Evolutionary conservation across 2,329 filamentous ascomycete genomes (phyloP).

Genomic region (Penicillium verrucosum): DNA sequence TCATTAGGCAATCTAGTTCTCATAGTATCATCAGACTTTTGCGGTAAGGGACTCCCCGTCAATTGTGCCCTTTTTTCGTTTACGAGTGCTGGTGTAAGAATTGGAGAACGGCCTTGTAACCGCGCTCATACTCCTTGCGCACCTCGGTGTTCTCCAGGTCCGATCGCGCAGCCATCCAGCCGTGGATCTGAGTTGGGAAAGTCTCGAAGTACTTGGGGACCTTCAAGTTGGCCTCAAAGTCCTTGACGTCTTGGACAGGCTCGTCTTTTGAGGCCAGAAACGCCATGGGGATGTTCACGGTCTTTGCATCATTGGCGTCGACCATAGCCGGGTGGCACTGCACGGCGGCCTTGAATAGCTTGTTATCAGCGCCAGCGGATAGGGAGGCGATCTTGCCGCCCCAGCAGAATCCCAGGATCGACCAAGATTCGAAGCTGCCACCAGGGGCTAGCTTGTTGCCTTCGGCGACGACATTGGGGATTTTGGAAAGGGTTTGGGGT

Average conservation of each 20-base stretch:
- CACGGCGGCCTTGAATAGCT: slow-evolving; percentile 55
- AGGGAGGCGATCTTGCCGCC: slow-evolving; percentile 57
- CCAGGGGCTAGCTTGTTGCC: slow-evolving; percentile 47
- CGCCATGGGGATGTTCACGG: slow-evolving; percentile 55
- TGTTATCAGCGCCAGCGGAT: slow-evolving; percentile 49
- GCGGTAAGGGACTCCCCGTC: background rate
- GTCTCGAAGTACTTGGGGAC: slow-evolving; percentile 44
- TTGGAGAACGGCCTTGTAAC: slow-evolving; percentile 40
- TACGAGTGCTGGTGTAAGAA: slow-evolving; percentile 44
- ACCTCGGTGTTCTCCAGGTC: slow-evolving; percentile 41
- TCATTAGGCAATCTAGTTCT: background rate
- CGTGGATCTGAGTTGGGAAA: slow-evolving; percentile 44
- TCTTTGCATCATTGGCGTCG: slow-evolving; percentile 55
- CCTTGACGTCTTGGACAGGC: slow-evolving; percentile 46
- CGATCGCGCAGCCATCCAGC: slow-evolving; percentile 47
- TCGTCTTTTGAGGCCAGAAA: slow-evolving; percentile 59
- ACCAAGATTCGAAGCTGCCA: slow-evolving; percentile 53
- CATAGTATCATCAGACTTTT: background rate
- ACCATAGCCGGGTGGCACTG: slow-evolving; percentile 61
- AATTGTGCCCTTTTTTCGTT: background rate
- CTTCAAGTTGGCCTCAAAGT: slow-evolving; percentile 40
- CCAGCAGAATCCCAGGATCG: slow-evolving; percentile 61
- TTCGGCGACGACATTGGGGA: slow-evolving; percentile 55
- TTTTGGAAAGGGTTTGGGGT: slow-evolving; percentile 54
- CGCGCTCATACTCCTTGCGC: slow-evolving; percentile 44